These are phyloP conservation scores for Globisporangium megalacanthum DNA, from an alignment of 352 stramenopile species.

Conservation along the genomic window DNA sequence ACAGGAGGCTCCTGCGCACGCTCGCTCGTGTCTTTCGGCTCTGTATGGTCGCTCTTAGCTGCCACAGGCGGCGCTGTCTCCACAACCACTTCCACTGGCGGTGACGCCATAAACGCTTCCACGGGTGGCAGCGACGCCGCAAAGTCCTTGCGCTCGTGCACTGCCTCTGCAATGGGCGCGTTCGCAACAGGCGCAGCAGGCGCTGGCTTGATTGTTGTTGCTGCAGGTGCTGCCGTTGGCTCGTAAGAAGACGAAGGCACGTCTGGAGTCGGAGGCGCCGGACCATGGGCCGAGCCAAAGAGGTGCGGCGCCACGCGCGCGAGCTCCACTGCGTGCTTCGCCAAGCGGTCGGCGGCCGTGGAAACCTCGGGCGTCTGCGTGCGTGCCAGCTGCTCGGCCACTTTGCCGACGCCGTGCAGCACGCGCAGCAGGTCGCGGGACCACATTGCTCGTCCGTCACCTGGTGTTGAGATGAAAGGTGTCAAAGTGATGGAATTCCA, in stretches of 20 bases:
- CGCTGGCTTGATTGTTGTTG: neutral
- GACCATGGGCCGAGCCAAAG: slow-evolving; percentile 15
- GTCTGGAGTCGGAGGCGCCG: neutral
- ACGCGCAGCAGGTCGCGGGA: slow-evolving; percentile 63
- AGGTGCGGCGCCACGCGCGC: slow-evolving; percentile 40
- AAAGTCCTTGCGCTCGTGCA: neutral
- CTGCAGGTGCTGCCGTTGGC: neutral
- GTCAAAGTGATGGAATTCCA: neutral
- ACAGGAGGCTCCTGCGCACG: neutral
- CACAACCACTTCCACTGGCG: neutral
- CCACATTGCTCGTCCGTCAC: slow-evolving; percentile 37
- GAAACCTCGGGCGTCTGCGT: slow-evolving; percentile 27
- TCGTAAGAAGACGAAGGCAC: neutral
- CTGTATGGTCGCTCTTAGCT: no score
- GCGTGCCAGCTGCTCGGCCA: slow-evolving; percentile 45
- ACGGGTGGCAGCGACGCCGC: neutral
- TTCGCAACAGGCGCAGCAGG: neutral
- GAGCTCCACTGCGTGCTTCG: slow-evolving; percentile 40
- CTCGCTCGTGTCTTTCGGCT: neutral
- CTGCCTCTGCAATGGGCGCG: neutral
- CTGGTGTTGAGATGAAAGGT: neutral
- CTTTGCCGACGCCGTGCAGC: slow-evolving; percentile 61
- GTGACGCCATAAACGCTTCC: neutral
- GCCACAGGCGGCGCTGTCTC: neutral
- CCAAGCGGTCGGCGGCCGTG: slow-evolving; percentile 24